phyloP scores from a whole-genome alignment of 1,139 yeast genomes.

The Nakaseomyces nivariensis region DNA sequence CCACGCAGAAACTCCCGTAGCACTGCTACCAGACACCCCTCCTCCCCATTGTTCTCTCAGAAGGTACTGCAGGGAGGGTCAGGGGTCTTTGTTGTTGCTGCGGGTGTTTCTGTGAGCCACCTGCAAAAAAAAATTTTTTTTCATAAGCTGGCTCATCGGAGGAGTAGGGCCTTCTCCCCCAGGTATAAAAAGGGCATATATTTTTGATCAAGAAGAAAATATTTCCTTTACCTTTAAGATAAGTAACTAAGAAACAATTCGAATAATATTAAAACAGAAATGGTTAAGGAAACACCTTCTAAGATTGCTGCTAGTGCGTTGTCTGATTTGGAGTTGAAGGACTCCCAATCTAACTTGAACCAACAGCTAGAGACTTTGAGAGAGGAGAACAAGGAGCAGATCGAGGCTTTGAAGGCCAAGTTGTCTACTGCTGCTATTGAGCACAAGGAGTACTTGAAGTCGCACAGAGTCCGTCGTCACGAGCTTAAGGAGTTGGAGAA shows the following conservation, averaged over 20 bases:
- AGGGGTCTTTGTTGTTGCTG: background rate
- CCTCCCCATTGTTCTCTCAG: background rate
- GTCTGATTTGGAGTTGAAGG: slow-evolving; percentile 32
- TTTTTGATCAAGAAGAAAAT: too few relatives aligned
- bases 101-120: background rate
- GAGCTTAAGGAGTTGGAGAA: slow-evolving; percentile 64
- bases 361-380: slow-evolving; percentile 15
- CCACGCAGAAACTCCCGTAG: background rate
- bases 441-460: slow-evolving; percentile 47
- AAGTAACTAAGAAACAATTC: too few relatives aligned
- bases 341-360: slow-evolving; percentile 24
- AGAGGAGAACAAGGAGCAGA: slow-evolving; percentile 15
- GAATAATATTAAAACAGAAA: background rate
- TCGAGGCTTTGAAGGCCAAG: slow-evolving; percentile 14
- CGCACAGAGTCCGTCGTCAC: slow-evolving; percentile 63
- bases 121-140: too few relatives aligned
- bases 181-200: too few relatives aligned
- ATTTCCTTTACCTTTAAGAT: too few relatives aligned
- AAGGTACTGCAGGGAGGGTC: background rate
- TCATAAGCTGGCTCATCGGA: too few relatives aligned
- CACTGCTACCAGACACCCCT: background rate
- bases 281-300: slow-evolving; percentile 37
- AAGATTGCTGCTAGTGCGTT: slow-evolving; percentile 36
- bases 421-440: slow-evolving; percentile 22
- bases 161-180: too few relatives aligned